phyloP scores from a whole-genome alignment of 108 stramenopile species.

The Cyclostephanos tholiformis region DNA sequence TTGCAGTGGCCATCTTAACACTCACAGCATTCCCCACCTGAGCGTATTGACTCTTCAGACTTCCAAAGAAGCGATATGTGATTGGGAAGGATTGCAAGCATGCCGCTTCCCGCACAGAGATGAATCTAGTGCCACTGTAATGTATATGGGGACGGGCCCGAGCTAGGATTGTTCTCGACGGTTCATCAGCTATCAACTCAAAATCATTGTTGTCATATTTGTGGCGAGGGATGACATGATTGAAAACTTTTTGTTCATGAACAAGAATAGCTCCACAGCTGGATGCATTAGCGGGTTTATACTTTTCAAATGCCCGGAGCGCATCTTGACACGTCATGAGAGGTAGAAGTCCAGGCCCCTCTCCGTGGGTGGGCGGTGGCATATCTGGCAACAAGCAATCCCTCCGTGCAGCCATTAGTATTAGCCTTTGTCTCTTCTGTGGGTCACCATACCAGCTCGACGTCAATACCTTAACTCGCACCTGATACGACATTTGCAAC shows the following conservation, averaged over 20 bases:
- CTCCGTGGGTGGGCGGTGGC: conserved; percentile 54
- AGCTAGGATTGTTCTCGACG: conserved; percentile 52
- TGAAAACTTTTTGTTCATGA: neutral
- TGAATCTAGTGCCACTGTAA: conserved; percentile 40
- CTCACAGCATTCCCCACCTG: conserved; percentile 73
- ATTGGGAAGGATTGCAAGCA: conserved; percentile 59
- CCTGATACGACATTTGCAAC: conserved; percentile 53
- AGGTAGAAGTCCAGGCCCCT: conserved; percentile 39
- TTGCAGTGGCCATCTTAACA: conserved; percentile 50
- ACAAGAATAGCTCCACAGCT: neutral
- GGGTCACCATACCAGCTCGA: conserved; percentile 59
- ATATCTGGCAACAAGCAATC: conserved; percentile 39
- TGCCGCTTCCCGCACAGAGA: conserved; percentile 58
- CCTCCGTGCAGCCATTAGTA: conserved; percentile 48
- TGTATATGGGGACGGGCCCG: conserved; percentile 39
- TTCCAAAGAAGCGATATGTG: conserved; percentile 52
- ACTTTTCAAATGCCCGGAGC: conserved; percentile 44
- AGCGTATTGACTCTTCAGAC: conserved; percentile 23
- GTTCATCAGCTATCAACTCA: conserved; percentile 25
- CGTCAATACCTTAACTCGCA: conserved; percentile 37
- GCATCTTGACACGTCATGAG: conserved; percentile 44
- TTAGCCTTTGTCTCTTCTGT: conserved; percentile 49
- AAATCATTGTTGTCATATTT: conserved; percentile 17
- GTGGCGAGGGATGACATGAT: conserved; percentile 29
- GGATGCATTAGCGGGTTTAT: conserved; percentile 15